Conservation (phyloP, 371 early-diverging fungal genomes). For the Actinomortierella ambigua region DNA sequence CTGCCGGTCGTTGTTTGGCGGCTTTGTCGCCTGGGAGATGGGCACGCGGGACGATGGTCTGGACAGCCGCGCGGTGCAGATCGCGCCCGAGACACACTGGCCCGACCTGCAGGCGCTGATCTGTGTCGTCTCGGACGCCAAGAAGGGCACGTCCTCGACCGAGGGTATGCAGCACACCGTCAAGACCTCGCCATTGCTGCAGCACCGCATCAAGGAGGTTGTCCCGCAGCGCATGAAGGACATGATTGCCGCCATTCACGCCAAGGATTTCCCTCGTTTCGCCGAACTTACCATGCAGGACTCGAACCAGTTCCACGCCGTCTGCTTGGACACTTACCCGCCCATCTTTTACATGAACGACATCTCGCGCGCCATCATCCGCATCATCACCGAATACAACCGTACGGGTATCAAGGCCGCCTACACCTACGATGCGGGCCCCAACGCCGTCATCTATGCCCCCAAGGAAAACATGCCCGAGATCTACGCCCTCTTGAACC, state of each 20-base stretch:
- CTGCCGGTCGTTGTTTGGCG: conserved; percentile 96
- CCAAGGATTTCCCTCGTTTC: conserved; percentile 89
- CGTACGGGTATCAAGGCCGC: conserved; percentile 74
- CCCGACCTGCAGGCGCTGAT: conserved; percentile 94
- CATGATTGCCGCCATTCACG: conserved; percentile 84
- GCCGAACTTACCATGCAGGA: conserved; percentile 97
- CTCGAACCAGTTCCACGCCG: conserved; percentile 99
- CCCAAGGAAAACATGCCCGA: conserved; percentile 80
- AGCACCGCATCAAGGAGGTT: conserved; percentile 77
- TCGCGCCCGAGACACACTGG: conserved; percentile 93
- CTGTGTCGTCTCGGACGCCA: conserved; percentile 90
- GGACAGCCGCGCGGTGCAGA: conserved; percentile 90
- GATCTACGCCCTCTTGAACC: conserved; percentile 80
- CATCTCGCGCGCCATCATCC: conserved; percentile 88
- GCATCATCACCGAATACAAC: conserved; percentile 88
- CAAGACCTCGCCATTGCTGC: conserved; percentile 86
- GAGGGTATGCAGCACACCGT: conserved; percentile 98
- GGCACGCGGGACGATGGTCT: conserved; percentile 77
- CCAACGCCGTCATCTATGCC: conserved; percentile 97
- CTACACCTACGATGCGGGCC: conserved; percentile 98
- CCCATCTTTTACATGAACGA: conserved; percentile 97
- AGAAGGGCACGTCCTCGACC: conserved; percentile 93
- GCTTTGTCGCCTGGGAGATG: conserved; percentile 97
- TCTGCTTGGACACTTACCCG: conserved; percentile 92
- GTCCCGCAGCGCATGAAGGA: conserved; percentile 89